Conservation (phyloP, 352 stramenopile species). For the Pythium dissotocum region DNA sequence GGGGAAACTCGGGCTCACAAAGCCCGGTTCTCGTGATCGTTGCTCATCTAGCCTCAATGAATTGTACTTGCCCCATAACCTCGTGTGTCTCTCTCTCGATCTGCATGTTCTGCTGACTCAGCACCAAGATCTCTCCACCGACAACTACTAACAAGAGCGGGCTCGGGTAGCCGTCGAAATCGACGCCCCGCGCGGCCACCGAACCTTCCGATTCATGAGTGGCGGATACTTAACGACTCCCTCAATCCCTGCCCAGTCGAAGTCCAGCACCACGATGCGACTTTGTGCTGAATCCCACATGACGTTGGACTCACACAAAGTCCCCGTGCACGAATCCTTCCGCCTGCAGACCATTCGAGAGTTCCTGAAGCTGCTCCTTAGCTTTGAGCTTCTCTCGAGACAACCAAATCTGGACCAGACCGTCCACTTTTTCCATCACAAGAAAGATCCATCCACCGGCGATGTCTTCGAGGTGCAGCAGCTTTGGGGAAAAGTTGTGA, state of each 20-base stretch:
- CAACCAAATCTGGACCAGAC: not conserved
- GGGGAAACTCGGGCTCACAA: too few relatives aligned
- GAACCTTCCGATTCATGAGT: not conserved
- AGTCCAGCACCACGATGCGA: not conserved
- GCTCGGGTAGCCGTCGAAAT: not conserved
- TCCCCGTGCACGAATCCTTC: not conserved
- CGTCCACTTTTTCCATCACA: not conserved
- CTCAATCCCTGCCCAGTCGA: not conserved
- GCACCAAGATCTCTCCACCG: too few relatives aligned
- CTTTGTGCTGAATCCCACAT: not conserved
- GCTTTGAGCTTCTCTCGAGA: not conserved
- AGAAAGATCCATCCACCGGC: not conserved
- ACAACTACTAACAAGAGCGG: too few relatives aligned
- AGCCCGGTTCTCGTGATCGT: too few relatives aligned
- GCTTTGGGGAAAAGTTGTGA: not conserved
- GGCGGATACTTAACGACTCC: not conserved
- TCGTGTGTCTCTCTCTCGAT: too few relatives aligned
- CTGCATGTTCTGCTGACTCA: too few relatives aligned
- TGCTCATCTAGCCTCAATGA: too few relatives aligned
- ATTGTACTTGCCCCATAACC: too few relatives aligned
- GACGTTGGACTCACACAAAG: not conserved
- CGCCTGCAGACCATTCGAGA: not conserved
- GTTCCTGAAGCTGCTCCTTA: not conserved
- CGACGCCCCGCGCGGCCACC: not conserved
- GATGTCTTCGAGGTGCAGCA: not conserved